Percentiles rank a stretch among this genome's conserved stretches.
These are phyloP conservation scores for Colletotrichum sidae DNA, from an alignment of 2,329 filamentous ascomycete species.

Conservation along the genomic window DNA sequence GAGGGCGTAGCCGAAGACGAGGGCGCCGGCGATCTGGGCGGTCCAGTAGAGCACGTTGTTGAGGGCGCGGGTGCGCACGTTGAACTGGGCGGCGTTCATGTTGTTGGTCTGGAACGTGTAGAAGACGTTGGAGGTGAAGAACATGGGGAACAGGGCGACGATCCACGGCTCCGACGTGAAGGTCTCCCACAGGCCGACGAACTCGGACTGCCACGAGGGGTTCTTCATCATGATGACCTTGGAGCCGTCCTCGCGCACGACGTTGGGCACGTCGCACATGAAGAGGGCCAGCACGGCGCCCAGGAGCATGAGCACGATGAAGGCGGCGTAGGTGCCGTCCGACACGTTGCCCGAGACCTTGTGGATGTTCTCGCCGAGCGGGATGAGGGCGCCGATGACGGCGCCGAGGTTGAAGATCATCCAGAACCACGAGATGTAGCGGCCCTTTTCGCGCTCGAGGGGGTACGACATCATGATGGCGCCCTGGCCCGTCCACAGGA, in stretches of 20 bases:
- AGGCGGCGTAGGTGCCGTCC: constrained; percentile 89
- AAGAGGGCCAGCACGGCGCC: constrained; percentile 77
- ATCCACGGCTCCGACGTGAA: constrained; percentile 78
- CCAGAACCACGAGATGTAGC: constrained; percentile 93
- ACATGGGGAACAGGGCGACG: constrained; percentile 83
- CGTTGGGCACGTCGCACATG: constrained; percentile 77
- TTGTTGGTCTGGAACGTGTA: constrained; percentile 80
- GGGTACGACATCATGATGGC: constrained; percentile 94
- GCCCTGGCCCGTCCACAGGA: constrained; percentile 86
- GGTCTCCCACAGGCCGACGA: constrained; percentile 80
- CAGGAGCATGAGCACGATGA: constrained; percentile 83
- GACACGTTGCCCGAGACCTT: constrained; percentile 63
- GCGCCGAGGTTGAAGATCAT: constrained; percentile 94
- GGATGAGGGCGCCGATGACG: constrained; percentile 84
- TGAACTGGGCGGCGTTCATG: constrained; percentile 78
- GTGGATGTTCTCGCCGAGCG: constrained; percentile 79
- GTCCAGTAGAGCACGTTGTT: constrained; percentile 85
- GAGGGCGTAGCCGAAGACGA: constrained; percentile 77
- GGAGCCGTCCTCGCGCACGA: constrained; percentile 82
- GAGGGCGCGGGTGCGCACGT: constrained; percentile 78
- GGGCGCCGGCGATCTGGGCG: constrained; percentile 81
- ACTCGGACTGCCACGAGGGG: constrained; percentile 85
- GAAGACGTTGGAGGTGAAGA: constrained; percentile 86
- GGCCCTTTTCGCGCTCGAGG: constrained; percentile 82
- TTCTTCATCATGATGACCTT: constrained; percentile 91